A percentile compares a stretch with the other conserved stretches of the same genome.
phyloP scores from a whole-genome alignment of 106 monocot genomes.

The Cymbidium sinense region DNA sequence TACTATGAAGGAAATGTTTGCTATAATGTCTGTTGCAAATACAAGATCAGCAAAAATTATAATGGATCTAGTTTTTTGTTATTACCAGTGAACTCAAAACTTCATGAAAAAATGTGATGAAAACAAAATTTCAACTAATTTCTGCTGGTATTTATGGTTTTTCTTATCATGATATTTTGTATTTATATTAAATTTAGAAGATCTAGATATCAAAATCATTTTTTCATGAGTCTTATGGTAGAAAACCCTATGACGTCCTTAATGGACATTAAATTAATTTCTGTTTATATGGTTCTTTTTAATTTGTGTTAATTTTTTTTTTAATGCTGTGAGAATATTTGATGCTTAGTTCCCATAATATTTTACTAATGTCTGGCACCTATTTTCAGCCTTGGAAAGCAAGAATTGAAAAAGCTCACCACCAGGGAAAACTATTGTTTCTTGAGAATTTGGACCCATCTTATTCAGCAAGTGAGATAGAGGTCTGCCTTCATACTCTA shows the following conservation, averaged over 20 bases:
- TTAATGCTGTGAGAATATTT: neutral
- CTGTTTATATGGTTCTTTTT: neutral
- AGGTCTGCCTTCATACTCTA: constrained; percentile 3
- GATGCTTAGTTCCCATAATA: neutral
- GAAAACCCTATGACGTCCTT: neutral
- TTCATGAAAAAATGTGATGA: neutral
- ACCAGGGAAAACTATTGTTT: constrained; percentile 6
- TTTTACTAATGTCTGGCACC: neutral
- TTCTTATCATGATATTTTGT: neutral
- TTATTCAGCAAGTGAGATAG: constrained; percentile 6
- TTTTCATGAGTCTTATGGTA: neutral
- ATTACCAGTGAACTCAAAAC: neutral
- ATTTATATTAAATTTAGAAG: neutral
- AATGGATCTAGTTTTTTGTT: neutral
- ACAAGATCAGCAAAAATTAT: neutral
- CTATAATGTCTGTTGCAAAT: too few species aligned
- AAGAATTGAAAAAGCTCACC: constrained; percentile 11
- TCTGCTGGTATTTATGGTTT: neutral
- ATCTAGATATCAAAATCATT: neutral
- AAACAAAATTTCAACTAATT: neutral
- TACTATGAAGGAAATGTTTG: too few species aligned
- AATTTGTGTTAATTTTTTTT: neutral
- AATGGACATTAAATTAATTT: neutral
- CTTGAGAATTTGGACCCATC: constrained; percentile 14
- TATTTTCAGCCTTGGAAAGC: constrained; percentile 13